phyloP scores from a whole-genome alignment of 768 basidiomycete genomes.

The Pleurotus tuoliensis region DNA sequence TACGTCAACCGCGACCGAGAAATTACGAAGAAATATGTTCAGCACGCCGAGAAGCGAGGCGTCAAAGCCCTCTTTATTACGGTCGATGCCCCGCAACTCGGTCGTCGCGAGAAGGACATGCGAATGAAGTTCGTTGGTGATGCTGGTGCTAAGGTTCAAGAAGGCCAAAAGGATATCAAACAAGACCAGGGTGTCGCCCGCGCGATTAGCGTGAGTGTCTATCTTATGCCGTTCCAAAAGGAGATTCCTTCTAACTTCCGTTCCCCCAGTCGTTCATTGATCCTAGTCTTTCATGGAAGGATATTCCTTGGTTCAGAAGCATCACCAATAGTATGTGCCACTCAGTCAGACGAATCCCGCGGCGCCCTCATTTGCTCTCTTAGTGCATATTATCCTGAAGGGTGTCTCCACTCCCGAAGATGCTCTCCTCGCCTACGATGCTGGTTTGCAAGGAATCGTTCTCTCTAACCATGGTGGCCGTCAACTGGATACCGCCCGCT shows the following conservation, averaged over 20 bases:
- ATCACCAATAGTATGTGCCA: slow-evolving; percentile 59
- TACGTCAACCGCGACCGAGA: slow-evolving; percentile 91
- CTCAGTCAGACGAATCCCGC: slow-evolving; percentile 5
- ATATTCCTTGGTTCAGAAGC: slow-evolving; percentile 76
- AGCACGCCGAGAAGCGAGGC: slow-evolving; percentile 87
- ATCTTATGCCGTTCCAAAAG: neutral
- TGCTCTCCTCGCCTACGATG: slow-evolving; percentile 79
- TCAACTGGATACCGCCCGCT: slow-evolving; percentile 76
- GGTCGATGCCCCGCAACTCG: slow-evolving; percentile 95
- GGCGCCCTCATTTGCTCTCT: neutral
- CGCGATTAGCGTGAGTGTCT: slow-evolving; percentile 74
- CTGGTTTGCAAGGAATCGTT: slow-evolving; percentile 69
- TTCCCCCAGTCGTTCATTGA: slow-evolving; percentile 83
- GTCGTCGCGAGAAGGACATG: slow-evolving; percentile 97
- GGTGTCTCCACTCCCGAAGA: slow-evolving; percentile 58
- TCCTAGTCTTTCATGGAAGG: slow-evolving; percentile 82
- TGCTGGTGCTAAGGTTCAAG: slow-evolving; percentile 46
- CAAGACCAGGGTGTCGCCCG: slow-evolving; percentile 89
- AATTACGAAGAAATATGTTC: slow-evolving; percentile 81
- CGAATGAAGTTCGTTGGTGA: slow-evolving; percentile 91
- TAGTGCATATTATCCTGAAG: slow-evolving; percentile 89
- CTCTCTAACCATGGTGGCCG: slow-evolving; percentile 85
- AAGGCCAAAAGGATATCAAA: slow-evolving; percentile 58
- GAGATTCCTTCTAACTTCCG: neutral
- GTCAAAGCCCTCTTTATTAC: slow-evolving; percentile 95